Base-by-base conservation (phyloP, 352 stramenopile genomes). In the Aphanomyces invadans region DNA sequence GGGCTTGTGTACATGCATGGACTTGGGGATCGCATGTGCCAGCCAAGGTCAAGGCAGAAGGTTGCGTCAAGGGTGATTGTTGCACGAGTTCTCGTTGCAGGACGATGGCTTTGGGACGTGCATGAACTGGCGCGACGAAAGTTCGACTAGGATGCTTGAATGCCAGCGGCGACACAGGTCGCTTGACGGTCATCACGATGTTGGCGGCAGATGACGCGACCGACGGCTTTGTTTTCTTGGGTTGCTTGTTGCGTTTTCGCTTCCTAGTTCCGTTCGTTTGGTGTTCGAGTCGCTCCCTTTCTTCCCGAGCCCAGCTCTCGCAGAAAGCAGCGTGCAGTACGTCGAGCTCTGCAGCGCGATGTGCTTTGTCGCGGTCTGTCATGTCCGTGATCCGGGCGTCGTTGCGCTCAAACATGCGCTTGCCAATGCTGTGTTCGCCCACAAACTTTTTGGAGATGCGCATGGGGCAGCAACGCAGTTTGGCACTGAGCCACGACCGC, bases 401-500 rank as follows among this genome's bases (percentile, higher is more conserved):
- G 46, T 81, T 78, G 21, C 68, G 74, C 17, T 66, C 44, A 76
- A 85, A 95, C 70, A 91, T 92, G 64, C 68, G 61, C 71, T 96
- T 96, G 39, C 89, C 89, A 42, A 83, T 77, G 71, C 90, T 96
- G 45, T 80, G 78, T 56, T 81, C 83, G 38, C 88, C 88, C 74
- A 88, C 88, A 61, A 96, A 92, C 76, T 97, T 97, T 76, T 97
- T 97, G 49, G 88, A 96, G 68, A 97, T 96, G 33, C 89, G 82
- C 89, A 97, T 97, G n/a, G 88, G 87, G 69, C 88, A 94, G 72
- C 89, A 97, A 53, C 90, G 91, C 31, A 97, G 80, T 84, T 95
- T 96, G 11, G 80, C 79, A 26, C 85, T 76, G 15, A 97, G 78
- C 76, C 86, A 97, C 55, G 79, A 74, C 10, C 89, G 88, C 69